A percentile compares a stretch with the other conserved stretches of the same genome.
Conservation (phyloP, 371 early-diverging fungal species). For the Sporodiniella umbellata region DNA sequence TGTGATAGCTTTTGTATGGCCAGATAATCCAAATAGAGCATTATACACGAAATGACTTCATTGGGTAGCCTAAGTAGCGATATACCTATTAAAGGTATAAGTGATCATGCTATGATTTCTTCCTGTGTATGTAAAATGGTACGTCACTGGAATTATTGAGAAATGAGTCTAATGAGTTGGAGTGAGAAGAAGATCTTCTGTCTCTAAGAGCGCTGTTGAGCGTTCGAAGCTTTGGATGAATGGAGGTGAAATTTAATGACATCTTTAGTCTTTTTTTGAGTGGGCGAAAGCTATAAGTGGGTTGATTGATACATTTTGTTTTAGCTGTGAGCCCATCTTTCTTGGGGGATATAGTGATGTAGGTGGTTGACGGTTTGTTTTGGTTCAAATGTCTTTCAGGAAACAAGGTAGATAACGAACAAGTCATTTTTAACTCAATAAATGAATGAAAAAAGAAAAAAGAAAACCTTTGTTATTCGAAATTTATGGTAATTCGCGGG, state of each 20-base stretch:
- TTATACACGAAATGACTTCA: slow-evolving; percentile 25
- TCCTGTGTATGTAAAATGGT: not conserved
- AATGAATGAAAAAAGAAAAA: slow-evolving; percentile 1
- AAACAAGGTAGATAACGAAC: slow-evolving; percentile 8
- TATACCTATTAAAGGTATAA: not conserved
- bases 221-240: slow-evolving; percentile 16
- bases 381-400: not conserved
- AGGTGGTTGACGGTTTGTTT: slow-evolving; percentile 3
- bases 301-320: slow-evolving; percentile 18
- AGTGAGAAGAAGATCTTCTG: slow-evolving; percentile 7
- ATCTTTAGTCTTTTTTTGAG: slow-evolving; percentile 16
- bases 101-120: not conserved
- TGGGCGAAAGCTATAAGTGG: slow-evolving; percentile 4
- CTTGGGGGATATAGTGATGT: slow-evolving; percentile 19
- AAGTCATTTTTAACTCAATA: slow-evolving; percentile 5
- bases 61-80: slow-evolving; percentile 14
- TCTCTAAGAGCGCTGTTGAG: slow-evolving; percentile 1
- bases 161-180: not conserved
- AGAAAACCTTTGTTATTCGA: not conserved
- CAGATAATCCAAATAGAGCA: slow-evolving; percentile 20
- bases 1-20: slow-evolving; percentile 23
- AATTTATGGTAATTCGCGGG: not conserved
- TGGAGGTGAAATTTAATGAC: slow-evolving; percentile 13
- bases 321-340: slow-evolving; percentile 25
- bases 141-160: not conserved